A percentile compares a stretch with the other conserved stretches of the same genome.
Conservation (phyloP, 768 basidiomycete genomes). For the Chalciporus piperatus region DNA sequence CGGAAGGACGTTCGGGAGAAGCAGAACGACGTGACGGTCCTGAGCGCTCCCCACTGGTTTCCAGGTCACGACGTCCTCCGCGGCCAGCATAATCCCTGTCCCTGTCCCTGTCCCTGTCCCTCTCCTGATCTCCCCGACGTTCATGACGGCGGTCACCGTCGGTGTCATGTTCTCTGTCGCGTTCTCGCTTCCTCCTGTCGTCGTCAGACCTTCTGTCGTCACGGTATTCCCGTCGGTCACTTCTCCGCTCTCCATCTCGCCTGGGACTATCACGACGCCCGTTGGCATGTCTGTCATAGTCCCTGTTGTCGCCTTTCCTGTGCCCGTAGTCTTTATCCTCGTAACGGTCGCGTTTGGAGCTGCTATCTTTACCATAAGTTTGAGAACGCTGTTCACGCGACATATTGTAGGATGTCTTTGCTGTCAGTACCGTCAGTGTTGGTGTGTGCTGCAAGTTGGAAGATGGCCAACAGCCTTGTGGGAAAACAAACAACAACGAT, state of each 20-base stretch:
- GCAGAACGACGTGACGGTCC: constrained; percentile 51
- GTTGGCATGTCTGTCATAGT: constrained; percentile 12
- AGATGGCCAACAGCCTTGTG: background rate
- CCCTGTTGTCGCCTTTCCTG: constrained; percentile 6
- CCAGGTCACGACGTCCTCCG: constrained; percentile 19
- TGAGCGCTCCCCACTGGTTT: constrained; percentile 32
- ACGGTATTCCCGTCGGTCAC: constrained; percentile 14
- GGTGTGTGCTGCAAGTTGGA: background rate
- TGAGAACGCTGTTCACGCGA: constrained; percentile 12
- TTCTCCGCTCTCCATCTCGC: constrained; percentile 23
- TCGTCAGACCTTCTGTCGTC: constrained; percentile 19
- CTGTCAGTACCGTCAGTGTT: background rate
- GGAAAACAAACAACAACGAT: background rate
- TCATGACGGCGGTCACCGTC: constrained; percentile 10
- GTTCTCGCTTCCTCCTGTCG: constrained; percentile 14
- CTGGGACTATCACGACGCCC: constrained; percentile 15
- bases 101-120: constrained; percentile 37
- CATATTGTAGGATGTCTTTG: constrained; percentile 15
- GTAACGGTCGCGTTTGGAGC: constrained; percentile 11
- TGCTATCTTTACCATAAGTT: constrained; percentile 4
- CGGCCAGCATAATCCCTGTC: constrained; percentile 40
- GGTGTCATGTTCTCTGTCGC: constrained; percentile 8
- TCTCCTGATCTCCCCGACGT: constrained; percentile 8
- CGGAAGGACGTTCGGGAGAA: constrained; percentile 42
- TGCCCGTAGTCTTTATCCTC: constrained; percentile 10